Evolutionary conservation across 805 yeast species (phyloP).

Genomic region (Candida taoyuanica): DNA sequence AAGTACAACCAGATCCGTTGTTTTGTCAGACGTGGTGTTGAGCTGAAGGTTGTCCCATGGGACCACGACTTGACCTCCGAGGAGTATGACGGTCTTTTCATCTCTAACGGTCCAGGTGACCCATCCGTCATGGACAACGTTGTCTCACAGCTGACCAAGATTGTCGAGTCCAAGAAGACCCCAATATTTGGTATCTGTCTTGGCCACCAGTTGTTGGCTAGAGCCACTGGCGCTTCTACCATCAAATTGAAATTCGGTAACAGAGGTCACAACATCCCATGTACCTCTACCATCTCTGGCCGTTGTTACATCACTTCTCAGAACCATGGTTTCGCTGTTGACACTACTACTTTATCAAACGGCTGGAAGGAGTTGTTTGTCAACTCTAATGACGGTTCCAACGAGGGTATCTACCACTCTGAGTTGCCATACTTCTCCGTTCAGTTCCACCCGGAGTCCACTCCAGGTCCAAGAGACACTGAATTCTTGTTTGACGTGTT

Average conservation of each 20-base stretch:
- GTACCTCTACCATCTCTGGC: slow-evolving; percentile 84
- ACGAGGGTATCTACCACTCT: slow-evolving; percentile 95
- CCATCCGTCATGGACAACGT: slow-evolving; percentile 79
- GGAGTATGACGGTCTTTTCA: slow-evolving; percentile 89
- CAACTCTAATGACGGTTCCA: slow-evolving; percentile 94
- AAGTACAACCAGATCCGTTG: slow-evolving; percentile 97
- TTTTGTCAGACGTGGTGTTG: slow-evolving; percentile 93
- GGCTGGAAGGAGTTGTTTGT: slow-evolving; percentile 95
- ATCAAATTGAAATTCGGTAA: slow-evolving; percentile 93
- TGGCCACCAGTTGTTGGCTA: slow-evolving; percentile 94
- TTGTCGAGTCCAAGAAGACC: slow-evolving; percentile 60
- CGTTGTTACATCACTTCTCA: slow-evolving; percentile 98
- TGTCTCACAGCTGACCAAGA: slow-evolving; percentile 53
- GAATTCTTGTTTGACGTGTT: slow-evolving; percentile 95
- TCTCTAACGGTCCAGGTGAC: slow-evolving; percentile 99
- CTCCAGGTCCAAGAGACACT: slow-evolving; percentile 99
- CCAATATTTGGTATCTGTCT: slow-evolving; percentile 98
- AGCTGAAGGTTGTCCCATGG: slow-evolving; percentile 93
- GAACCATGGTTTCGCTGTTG: slow-evolving; percentile 98
- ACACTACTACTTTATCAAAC: slow-evolving; percentile 59
- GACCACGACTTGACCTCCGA: slow-evolving; percentile 79
- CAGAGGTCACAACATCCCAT: slow-evolving; percentile 98
- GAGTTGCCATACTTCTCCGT: slow-evolving; percentile 91
- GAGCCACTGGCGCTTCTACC: slow-evolving; percentile 94
- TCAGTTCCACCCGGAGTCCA: slow-evolving; percentile 98